Percentiles rank a stretch among this genome's conserved stretches.
Evolutionary conservation across 306 rosid species (phyloP).

Genomic region (Quercus mongolica): DNA sequence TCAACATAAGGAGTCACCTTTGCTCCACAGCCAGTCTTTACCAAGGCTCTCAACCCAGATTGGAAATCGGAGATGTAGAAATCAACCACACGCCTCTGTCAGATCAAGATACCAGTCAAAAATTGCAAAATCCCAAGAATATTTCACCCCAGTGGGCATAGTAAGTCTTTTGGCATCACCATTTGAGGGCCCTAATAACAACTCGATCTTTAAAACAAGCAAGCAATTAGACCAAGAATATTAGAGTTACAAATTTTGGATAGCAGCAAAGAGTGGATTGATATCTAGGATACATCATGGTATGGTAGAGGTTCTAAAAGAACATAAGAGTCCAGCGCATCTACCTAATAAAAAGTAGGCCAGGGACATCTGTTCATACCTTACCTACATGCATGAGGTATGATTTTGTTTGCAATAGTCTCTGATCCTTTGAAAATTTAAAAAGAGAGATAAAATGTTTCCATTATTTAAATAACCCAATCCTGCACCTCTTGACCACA

Average conservation of each 20-base stretch:
- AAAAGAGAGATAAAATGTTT: not conserved
- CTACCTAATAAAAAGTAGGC: not conserved
- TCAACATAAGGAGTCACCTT: constrained; percentile 94
- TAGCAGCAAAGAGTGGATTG: not conserved
- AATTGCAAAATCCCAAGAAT: not conserved
- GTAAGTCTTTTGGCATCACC: not conserved
- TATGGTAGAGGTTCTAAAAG: not conserved
- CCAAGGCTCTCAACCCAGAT: constrained; percentile 96
- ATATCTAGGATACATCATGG: not conserved
- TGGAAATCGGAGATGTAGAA: constrained; percentile 99
- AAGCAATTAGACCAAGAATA: not conserved
- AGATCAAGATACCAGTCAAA: not conserved
- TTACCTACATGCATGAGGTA: not conserved
- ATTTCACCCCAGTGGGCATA: not conserved
- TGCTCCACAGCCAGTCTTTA: constrained; percentile 91
- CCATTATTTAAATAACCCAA: not conserved
- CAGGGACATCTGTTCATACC: not conserved
- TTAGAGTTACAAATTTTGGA: not conserved
- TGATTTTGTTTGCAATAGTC: not conserved
- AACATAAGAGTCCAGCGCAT: not conserved
- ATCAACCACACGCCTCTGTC: constrained; percentile 92
- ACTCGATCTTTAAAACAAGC: not conserved
- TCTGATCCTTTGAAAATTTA: not conserved
- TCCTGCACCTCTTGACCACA: not conserved
- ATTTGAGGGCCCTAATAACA: not conserved